Percentiles rank a stretch among this genome's conserved stretches.
Conservation (phyloP, 1,139 yeast species). For the Petasospora rhodanensis region DNA sequence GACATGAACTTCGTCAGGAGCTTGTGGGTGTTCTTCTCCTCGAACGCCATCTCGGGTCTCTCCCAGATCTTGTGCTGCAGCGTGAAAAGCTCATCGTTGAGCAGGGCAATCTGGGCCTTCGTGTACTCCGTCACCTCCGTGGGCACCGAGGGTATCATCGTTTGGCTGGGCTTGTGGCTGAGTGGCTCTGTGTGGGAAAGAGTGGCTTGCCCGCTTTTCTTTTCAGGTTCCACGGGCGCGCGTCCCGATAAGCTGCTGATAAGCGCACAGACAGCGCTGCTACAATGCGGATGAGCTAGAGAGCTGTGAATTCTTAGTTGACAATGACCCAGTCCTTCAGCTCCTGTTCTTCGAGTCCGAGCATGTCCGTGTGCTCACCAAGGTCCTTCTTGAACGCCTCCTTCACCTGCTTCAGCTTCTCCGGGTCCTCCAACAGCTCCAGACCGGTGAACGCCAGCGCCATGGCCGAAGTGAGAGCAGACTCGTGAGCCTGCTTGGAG, state of each 20-base stretch:
- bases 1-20: conserved; percentile 4
- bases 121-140: conserved; percentile 4
- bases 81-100: conserved; percentile 3
- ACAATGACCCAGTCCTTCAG: no score
- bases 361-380: neutral
- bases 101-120: neutral
- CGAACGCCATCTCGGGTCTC: conserved; percentile 6
- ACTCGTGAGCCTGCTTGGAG: neutral
- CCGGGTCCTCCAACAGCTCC: conserved; percentile 3
- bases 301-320: no score
- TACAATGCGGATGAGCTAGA: no score
- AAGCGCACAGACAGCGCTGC: no score
- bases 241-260: no score
- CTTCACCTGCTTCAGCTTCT: conserved; percentile 4
- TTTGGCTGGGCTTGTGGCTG: no score
- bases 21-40: conserved; percentile 6
- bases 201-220: no score
- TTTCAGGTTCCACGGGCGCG: no score
- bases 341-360: no score
- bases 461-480: conserved; percentile 4
- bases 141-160: no score
- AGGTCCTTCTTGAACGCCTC: conserved; percentile 5
- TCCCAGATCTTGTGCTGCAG: conserved; percentile 5
- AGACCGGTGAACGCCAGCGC: conserved; percentile 1
- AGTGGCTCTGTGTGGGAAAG: no score